Percentiles rank a stretch among this genome's conserved stretches.
Conservation (phyloP, 2,329 filamentous ascomycete species). For the Nemania sp. region DNA sequence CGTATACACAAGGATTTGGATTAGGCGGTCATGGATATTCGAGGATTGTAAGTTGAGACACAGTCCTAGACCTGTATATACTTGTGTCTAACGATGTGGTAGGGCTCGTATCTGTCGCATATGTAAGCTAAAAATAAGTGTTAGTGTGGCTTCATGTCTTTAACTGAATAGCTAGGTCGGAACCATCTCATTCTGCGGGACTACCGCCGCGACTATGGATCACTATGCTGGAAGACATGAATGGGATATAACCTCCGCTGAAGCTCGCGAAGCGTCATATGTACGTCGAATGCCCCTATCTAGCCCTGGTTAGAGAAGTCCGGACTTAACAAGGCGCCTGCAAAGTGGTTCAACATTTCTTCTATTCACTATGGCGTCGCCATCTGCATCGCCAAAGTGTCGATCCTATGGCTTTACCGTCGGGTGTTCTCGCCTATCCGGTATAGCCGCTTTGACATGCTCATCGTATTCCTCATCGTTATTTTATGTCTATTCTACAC, state of each 20-base stretch:
- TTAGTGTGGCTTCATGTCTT: neutral
- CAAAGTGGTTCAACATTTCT: constrained; percentile 40
- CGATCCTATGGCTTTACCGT: constrained; percentile 42
- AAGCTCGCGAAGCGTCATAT: constrained; percentile 33
- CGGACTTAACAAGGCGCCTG: too few species aligned
- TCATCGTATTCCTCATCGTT: constrained; percentile 37
- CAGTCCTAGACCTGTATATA: too few species aligned
- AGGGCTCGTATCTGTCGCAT: too few species aligned
- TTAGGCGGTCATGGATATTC: constrained; percentile 38
- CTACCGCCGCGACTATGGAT: constrained; percentile 29
- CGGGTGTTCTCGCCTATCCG: constrained; percentile 42
- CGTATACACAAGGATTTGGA: constrained; percentile 32
- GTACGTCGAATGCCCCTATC: too few species aligned
- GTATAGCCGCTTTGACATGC: constrained; percentile 37
- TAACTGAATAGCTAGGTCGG: constrained; percentile 25
- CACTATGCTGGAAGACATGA: constrained; percentile 38
- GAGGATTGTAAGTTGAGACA: constrained; percentile 37
- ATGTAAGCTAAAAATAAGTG: too few species aligned
- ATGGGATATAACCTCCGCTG: constrained; percentile 37
- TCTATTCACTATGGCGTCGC: constrained; percentile 39
- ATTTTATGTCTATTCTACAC: constrained; percentile 36
- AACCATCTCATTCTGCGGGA: constrained; percentile 29
- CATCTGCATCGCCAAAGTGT: constrained; percentile 41
- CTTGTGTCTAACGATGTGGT: too few species aligned
- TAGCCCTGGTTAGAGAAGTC: too few species aligned